Conservation (phyloP, 129 eudicot genomes). For the Lactuca sativa region DNA sequence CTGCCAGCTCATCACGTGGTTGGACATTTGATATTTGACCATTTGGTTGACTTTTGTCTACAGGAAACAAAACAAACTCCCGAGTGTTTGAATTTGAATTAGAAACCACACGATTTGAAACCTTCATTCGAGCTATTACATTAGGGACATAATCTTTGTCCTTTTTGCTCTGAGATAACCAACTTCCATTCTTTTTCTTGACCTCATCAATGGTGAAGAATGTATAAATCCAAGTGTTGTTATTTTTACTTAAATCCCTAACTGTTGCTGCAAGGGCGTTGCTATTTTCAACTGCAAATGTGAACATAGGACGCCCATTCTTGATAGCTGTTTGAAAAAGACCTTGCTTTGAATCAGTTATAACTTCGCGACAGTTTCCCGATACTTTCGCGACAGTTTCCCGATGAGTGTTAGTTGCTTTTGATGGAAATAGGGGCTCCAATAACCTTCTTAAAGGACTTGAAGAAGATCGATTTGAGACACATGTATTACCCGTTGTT, state of each 20-base stretch:
- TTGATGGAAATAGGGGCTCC: conserved; percentile 55
- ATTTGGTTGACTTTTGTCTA: conserved; percentile 35
- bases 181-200: conserved; percentile 62
- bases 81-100: conserved; percentile 26
- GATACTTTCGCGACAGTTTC: conserved; percentile 16
- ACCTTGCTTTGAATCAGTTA: conserved; percentile 23
- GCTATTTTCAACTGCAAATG: conserved; percentile 32
- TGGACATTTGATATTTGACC: conserved; percentile 34
- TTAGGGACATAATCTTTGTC: conserved; percentile 51
- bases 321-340: conserved; percentile 29
- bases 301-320: conserved; percentile 34
- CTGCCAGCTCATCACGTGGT: conserved; percentile 65
- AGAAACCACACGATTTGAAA: conserved; percentile 42
- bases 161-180: conserved; percentile 54
- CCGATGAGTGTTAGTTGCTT: conserved; percentile 34
- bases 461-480: conserved; percentile 38
- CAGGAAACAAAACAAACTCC: conserved; percentile 62
- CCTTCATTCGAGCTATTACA: conserved; percentile 74
- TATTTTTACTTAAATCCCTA: conserved; percentile 44
- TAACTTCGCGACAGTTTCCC: conserved; percentile 14
- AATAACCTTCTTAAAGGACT: conserved; percentile 76
- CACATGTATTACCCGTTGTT: conserved; percentile 29
- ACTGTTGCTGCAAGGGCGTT: conserved; percentile 39
- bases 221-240: conserved; percentile 60
- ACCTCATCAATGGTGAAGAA: conserved; percentile 65